Evolutionary conservation across 305 asterid genomes (phyloP), one percentile per base, ranked within the genome.

Genomic region (Solanum aculeatissimum): DNA sequence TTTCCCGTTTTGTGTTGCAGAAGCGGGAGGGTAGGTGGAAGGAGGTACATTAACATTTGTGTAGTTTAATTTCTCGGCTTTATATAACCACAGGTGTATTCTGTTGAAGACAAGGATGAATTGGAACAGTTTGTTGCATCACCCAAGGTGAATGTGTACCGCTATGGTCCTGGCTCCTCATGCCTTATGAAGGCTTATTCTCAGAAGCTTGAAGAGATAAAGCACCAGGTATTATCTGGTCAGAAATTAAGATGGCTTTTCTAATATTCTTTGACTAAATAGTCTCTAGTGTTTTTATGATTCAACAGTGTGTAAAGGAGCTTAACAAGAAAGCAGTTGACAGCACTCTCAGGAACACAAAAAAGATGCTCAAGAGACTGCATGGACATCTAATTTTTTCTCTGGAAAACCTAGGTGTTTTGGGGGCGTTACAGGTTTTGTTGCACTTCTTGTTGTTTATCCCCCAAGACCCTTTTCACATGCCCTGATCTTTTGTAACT

Each of bases 351-450:
- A 89, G 87, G 90, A 92, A 81, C 88, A 83, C 89, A 81, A 97
- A 89, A 87, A 94, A 89, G 89, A 81, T 83, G 86, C 98, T 97
- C 78, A 92, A 86, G 49, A 91, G 68, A 88, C 89, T 92, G 91
- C 98, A 95, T 87, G 88, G 89, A 51, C 93, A 90, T 89, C 86
- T 97, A 83, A 85, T 86, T 74, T 95, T 94, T 89, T 95, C 98
- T 87, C 87, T 94, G 78, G 97, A 93, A 87, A 89, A 91, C 87
- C 95, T 97, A 84, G 99, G 99, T 82, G 87, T 94, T 62, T 94
- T 96, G 96, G 98, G 99, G 72, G 96, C 98, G 51, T 90, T 93
- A 84, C 95, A 94, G 96, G 99, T 97, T 88, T 53, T 80, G 49
- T 74, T 40, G 62, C 68, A 38, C 80, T 86, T 86, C 70, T 85